phyloP scores from a whole-genome alignment of 257 asterid species.

The Gentiana dahurica region DNA sequence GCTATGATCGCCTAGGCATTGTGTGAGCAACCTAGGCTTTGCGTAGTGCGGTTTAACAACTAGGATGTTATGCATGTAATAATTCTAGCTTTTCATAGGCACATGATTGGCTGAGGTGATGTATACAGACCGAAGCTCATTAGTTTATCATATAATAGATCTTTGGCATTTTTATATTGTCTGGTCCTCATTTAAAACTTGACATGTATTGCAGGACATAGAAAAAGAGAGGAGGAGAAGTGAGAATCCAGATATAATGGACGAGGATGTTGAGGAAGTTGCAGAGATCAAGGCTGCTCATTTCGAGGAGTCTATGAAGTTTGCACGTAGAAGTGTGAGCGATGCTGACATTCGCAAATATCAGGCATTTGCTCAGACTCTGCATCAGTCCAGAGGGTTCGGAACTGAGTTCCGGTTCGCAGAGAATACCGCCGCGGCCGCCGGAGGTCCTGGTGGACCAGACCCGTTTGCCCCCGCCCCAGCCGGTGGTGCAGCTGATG shows the following conservation, averaged over 20 bases:
- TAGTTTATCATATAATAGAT: too few relatives aligned
- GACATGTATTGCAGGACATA: conserved; percentile 28
- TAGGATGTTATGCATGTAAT: too few relatives aligned
- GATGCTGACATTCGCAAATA: conserved; percentile 65
- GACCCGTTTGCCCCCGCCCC: conserved; percentile 37
- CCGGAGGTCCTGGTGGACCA: conserved; percentile 10
- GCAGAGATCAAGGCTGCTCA: conserved; percentile 52
- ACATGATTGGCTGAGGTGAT: too few relatives aligned
- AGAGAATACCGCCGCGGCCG: conserved; percentile 21
- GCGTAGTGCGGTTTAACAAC: too few relatives aligned
- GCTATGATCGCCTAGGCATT: too few relatives aligned
- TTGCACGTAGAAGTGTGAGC: conserved; percentile 56
- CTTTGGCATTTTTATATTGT: too few relatives aligned
- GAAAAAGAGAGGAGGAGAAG: conserved; percentile 37
- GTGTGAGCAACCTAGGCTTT: too few relatives aligned
- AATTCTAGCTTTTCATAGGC: too few relatives aligned
- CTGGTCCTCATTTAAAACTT: neutral
- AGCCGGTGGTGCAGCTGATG: conserved; percentile 14
- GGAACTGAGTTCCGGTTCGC: conserved; percentile 58
- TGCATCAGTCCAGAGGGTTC: conserved; percentile 60
- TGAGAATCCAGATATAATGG: conserved; percentile 31
- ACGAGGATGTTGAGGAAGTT: conserved; percentile 46
- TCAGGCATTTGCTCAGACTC: conserved; percentile 57
- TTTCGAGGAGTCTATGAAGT: conserved; percentile 68
- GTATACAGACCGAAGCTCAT: too few relatives aligned